Conservation (phyloP, 495 filamentous ascomycete genomes). For the Rusavskia elegans region DNA sequence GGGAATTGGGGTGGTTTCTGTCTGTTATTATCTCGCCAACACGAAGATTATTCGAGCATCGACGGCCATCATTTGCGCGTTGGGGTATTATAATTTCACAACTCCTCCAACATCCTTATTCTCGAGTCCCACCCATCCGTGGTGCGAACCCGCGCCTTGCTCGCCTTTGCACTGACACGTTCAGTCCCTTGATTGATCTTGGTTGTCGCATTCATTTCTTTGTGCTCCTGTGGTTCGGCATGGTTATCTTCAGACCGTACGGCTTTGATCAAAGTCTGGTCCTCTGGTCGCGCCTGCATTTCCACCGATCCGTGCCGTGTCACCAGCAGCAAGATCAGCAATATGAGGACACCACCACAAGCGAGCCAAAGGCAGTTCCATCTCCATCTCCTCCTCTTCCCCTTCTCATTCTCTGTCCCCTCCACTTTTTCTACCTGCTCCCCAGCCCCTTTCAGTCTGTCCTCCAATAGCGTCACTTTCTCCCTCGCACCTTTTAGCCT, state of each 20-base stretch:
- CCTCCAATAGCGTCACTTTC: slow-evolving; percentile 44
- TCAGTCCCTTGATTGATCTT: not conserved
- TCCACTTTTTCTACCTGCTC: slow-evolving; percentile 36
- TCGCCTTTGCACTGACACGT: not conserved
- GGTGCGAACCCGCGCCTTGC: no score
- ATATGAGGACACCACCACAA: slow-evolving; percentile 24
- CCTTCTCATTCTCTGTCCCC: slow-evolving; percentile 44
- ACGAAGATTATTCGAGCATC: no score
- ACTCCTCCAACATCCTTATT: not conserved
- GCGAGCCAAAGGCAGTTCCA: slow-evolving; percentile 38
- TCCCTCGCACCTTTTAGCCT: slow-evolving; percentile 47
- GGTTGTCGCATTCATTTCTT: no score
- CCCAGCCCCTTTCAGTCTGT: slow-evolving; percentile 47
- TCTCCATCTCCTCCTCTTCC: slow-evolving; percentile 42
- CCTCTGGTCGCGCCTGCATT: no score
- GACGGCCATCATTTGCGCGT: no score
- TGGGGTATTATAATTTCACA: not conserved
- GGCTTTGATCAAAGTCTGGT: no score
- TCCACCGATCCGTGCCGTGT: no score
- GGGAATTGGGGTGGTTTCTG: no score
- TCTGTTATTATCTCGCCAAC: no score
- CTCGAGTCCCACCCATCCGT: not conserved
- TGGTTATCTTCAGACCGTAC: no score
- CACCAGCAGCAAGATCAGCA: slow-evolving; percentile 6
- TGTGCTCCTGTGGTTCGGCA: no score